Base-by-base conservation (phyloP, 768 basidiomycete genomes). In the Leccinum obscurum region DNA sequence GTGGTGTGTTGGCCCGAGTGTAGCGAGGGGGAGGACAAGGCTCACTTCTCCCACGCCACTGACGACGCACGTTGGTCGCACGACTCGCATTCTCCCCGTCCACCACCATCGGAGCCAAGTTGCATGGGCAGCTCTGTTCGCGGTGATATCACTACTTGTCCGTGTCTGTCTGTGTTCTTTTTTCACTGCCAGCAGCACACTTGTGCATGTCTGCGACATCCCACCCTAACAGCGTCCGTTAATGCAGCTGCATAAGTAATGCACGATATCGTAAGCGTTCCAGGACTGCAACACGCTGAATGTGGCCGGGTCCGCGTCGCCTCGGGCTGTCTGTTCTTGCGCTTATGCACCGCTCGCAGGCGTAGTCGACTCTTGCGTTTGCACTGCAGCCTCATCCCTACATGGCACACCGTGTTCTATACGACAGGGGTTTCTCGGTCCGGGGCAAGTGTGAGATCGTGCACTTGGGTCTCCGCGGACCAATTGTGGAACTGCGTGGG, bases 41-140 rank as follows among this genome's bases (percentile, higher is more conserved):
- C 15, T 22, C 11, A 26, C 28, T 9, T 9, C 52, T 71, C 70
- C 68, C 70, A 71, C 70, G 70, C 70, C 70, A 71, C 66, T 39
- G 53, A 5, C 35, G 24, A 56, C 60, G 37, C 58, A 59, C 61
- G 46, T 56, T 56, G 30, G 35, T 28, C 55, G 34, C 34, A 35
- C 34, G 13, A 35, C 34, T 13, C 34, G 13, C 34, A 35, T 13
- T 35, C 13, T 35, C 13, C 5, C 34, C 34, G 26, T 54, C 30
- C 26, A 20, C 37, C 39, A 32, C 46, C 46, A 14, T 34, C 48
- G 34, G 39, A 62, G 34, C 54, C 32, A 48, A 55, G 64, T 65
- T 62, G 52, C 56, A 41, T 30, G 44, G 15, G 30, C 20, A 14
- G 50, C 14, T 34, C 44, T 28, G n/a, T 51, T 39, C 44, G 11